These are phyloP conservation scores for Trichoderma afroharzianum DNA, from an alignment of 2,329 filamentous ascomycete species.

Conservation along the genomic window DNA sequence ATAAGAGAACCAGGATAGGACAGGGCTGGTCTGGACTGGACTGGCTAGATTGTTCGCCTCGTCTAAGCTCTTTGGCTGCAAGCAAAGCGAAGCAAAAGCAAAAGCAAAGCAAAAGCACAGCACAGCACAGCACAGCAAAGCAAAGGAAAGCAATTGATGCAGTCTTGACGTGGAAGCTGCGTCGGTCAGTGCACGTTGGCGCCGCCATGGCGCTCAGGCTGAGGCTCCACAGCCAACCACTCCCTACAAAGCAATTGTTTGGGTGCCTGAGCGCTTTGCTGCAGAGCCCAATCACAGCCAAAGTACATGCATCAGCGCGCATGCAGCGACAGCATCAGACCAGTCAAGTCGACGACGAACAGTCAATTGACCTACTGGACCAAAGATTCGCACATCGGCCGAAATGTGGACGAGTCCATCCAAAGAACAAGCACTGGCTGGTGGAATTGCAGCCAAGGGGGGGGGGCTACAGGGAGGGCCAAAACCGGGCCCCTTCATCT, in stretches of 20 bases:
- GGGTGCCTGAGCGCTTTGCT: conserved; percentile 10
- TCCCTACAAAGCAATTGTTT: background rate
- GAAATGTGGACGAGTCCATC: background rate
- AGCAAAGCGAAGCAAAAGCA: background rate
- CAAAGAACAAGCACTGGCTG: background rate
- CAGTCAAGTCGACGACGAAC: background rate
- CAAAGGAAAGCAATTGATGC: background rate
- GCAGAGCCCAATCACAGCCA: conserved; percentile 8
- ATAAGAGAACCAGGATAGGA: background rate
- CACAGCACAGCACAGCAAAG: background rate
- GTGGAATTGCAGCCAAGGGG: conserved; percentile 6
- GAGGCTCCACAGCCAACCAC: conserved; percentile 5
- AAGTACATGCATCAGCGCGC: background rate
- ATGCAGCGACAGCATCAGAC: background rate
- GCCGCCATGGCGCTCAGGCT: background rate
- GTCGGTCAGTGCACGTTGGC: background rate
- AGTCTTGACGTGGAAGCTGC: background rate
- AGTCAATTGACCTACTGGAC: background rate
- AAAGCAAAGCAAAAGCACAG: background rate
- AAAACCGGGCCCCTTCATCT: conserved; percentile 12
- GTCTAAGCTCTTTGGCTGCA: background rate
- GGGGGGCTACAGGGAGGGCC: background rate
- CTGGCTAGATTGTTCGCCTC: background rate
- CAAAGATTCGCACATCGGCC: background rate
- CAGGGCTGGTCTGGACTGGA: background rate